Base-by-base conservation (phyloP, 148 eudicot genomes). In the Salicornia ramosissima region DNA sequence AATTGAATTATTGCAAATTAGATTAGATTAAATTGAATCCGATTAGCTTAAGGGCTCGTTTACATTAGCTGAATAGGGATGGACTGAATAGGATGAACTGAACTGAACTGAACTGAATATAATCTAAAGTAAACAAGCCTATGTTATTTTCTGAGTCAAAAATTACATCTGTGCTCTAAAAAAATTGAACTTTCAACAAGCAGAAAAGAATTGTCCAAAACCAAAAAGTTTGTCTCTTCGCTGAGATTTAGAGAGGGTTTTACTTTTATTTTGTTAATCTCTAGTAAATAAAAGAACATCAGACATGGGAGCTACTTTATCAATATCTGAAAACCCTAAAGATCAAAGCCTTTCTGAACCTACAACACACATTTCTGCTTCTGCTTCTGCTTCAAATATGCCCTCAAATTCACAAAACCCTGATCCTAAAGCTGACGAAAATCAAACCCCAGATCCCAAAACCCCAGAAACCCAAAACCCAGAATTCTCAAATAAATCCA, bases 361-460 rank as follows among this genome's bases (percentile, higher is more conserved):
- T 6, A 9, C 36, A 15, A 5, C 67, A 18, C 39, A 19, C 29
- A 6, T 2, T 60, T 31, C 67, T 51, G 22, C 14, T 15, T 31
- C 67, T 51, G 22, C 14, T 15, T 59, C 74, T 51, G 28, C 73
- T 19, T 47, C 75, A 72, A 51, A 28, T 5, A 65, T 70, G 74
- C 28, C 76, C 64, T 42, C 71, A 59, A 65, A 58, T 77, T 49
- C 80, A 4, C 71, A 65, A 77, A 74, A 59, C 71, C 74, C 69
- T 74, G 79, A 81, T 69, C 63, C 81, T 59, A 59, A 70, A 40
- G 18, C 47, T 36, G 13, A 59, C 64, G 43, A 72, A 60, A 65
- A 53, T 77, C 66, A 73, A 77, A 74, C 53, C 65, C 74, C 69
- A 77, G 81, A 81, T 58, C 63, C 75, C 68, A 79, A 74, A 71